These are phyloP conservation scores for Naganishia randhawae DNA, from an alignment of 768 basidiomycete genomes.

Conservation along the genomic window DNA sequence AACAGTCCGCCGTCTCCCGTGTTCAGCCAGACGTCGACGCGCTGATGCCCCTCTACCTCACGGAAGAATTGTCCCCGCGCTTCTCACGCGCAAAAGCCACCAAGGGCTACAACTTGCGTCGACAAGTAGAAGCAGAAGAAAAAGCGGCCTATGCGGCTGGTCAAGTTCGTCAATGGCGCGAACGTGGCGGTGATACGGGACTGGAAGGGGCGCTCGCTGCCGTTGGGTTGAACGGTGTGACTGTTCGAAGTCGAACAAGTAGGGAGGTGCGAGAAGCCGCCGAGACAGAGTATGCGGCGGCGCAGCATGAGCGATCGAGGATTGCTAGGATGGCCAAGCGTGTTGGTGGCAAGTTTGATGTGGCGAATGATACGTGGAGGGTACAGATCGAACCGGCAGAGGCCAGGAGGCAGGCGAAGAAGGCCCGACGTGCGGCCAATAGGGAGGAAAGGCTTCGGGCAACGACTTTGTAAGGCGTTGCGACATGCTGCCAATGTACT, in stretches of 20 bases:
- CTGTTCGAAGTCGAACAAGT: slow-evolving; percentile 36
- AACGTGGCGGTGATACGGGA: slow-evolving; percentile 38
- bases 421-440: slow-evolving; percentile 21
- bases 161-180: slow-evolving; percentile 39
- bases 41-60: slow-evolving; percentile 45
- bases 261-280: slow-evolving; percentile 46
- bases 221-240: slow-evolving; percentile 39
- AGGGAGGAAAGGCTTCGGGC: slow-evolving; percentile 27
- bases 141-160: slow-evolving; percentile 29
- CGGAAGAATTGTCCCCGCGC: slow-evolving; percentile 47
- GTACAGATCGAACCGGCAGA: slow-evolving; percentile 23
- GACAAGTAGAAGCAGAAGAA: slow-evolving; percentile 33
- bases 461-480: neutral
- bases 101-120: slow-evolving; percentile 37
- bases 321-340: slow-evolving; percentile 36
- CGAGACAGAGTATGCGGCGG: slow-evolving; percentile 35
- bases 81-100: slow-evolving; percentile 42
- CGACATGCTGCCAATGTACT: neutral
- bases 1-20: slow-evolving; percentile 18
- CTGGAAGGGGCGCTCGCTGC: slow-evolving; percentile 33
- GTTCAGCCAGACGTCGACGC: slow-evolving; percentile 33
- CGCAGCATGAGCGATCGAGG: slow-evolving; percentile 28
- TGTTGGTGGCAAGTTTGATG: slow-evolving; percentile 28
- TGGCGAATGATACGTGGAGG: slow-evolving; percentile 26
- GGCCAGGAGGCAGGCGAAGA: slow-evolving; percentile 22